phyloP scores from a whole-genome alignment of 2,329 filamentous ascomycete genomes.

The Coniochaeta ligniaria region DNA sequence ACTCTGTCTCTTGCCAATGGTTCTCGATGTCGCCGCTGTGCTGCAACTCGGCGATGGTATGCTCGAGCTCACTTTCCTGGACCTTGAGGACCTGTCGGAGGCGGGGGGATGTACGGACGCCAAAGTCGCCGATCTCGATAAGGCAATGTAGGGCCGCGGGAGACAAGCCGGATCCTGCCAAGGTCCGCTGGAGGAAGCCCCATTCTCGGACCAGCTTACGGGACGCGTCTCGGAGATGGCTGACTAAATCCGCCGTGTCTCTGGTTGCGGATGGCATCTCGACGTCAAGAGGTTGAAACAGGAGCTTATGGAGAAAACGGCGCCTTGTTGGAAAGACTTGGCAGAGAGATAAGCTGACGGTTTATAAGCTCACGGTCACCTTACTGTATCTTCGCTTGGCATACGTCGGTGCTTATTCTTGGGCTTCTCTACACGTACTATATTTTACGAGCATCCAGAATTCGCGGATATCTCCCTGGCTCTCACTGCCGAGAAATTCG shows the following conservation, averaged over 20 bases:
- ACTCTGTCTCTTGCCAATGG: not conserved
- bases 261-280: not conserved
- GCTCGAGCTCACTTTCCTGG: constrained; percentile 6
- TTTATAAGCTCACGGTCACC: too few relatives aligned
- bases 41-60: constrained; percentile 10
- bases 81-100: constrained; percentile 14
- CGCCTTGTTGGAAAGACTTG: too few relatives aligned
- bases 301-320: too few relatives aligned
- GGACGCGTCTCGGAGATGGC: constrained; percentile 15
- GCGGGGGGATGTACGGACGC: constrained; percentile 5
- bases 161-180: constrained; percentile 12
- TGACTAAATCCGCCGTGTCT: constrained; percentile 3
- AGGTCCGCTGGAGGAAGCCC: constrained; percentile 15
- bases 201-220: constrained; percentile 17
- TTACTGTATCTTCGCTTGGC: too few relatives aligned
- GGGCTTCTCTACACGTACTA: too few relatives aligned
- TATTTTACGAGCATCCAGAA: too few relatives aligned
- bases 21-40: constrained; percentile 7
- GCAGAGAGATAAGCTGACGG: too few relatives aligned
- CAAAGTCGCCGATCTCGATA: constrained; percentile 15
- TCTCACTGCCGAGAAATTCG: too few relatives aligned
- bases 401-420: too few relatives aligned
- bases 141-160: constrained; percentile 15
- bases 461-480: too few relatives aligned
- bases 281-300: not conserved